These are phyloP conservation scores for Corylus avellana DNA, from an alignment of 306 rosid genomes.

Conservation along the genomic window DNA sequence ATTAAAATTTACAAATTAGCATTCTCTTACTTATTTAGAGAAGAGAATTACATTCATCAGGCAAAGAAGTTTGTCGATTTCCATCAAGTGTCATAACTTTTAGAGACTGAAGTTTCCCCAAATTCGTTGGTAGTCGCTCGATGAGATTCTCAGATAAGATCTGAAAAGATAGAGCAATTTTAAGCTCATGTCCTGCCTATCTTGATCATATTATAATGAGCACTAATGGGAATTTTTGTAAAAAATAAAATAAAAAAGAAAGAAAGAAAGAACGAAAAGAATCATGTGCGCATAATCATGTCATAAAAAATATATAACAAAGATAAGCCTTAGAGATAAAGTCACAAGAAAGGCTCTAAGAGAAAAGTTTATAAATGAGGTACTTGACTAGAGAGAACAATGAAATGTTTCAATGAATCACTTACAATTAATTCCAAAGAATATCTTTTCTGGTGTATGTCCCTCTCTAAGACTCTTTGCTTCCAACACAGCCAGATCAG, in stretches of 20 bases:
- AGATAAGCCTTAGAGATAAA: not conserved
- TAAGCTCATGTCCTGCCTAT: not conserved
- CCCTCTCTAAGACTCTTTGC: constrained; percentile 1
- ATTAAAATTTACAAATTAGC: not conserved
- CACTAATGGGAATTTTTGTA: not conserved
- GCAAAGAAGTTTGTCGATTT: constrained; percentile 77
- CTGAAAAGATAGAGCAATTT: constrained; percentile 48
- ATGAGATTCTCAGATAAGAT: constrained; percentile 77
- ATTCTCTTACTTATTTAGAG: constrained; percentile 40
- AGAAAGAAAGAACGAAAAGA: not conserved
- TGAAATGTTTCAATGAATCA: not conserved
- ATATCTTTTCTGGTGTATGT: not conserved
- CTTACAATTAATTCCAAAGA: not conserved
- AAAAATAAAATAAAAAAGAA: not conserved
- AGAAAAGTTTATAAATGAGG: not conserved
- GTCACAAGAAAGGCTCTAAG: not conserved
- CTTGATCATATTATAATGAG: not conserved
- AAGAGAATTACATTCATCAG: constrained; percentile 95
- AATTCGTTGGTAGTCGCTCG: constrained; percentile 74
- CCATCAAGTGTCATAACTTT: constrained; percentile 83
- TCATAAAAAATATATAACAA: not conserved
- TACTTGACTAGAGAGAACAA: not conserved
- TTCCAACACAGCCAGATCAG: not conserved
- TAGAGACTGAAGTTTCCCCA: constrained; percentile 90
- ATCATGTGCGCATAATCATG: not conserved